phyloP scores from a whole-genome alignment of 306 rosid genomes.

The Acacia melanoxylon region DNA sequence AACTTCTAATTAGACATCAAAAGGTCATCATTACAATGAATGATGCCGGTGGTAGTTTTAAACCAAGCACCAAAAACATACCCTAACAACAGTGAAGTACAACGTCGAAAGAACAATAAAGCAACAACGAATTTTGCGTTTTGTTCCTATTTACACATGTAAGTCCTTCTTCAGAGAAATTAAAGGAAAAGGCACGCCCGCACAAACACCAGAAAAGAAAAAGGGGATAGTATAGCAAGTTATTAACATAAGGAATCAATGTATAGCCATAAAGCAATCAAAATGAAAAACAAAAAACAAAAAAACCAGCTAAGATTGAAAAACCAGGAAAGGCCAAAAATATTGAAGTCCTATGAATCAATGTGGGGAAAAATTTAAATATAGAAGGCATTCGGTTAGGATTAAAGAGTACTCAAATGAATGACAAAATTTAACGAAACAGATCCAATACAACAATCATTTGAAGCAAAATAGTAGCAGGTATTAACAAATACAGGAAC shows the following conservation, averaged over 20 bases:
- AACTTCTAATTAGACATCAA: constrained; percentile 1
- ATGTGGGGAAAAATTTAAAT: neutral
- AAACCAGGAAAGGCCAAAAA: neutral
- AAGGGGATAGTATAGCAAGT: neutral
- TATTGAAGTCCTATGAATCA: neutral
- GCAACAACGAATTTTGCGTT: constrained; percentile 10
- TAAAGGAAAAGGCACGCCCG: constrained; percentile 6
- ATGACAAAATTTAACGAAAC: constrained; percentile 31
- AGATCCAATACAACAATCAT: constrained; percentile 55
- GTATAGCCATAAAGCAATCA: constrained; percentile 11
- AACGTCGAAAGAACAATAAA: constrained; percentile 26
- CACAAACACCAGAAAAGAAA: neutral
- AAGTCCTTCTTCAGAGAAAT: neutral
- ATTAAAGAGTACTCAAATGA: neutral
- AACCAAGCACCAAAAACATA: constrained; percentile 25
- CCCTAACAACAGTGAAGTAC: constrained; percentile 15
- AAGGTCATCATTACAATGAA: constrained; percentile 26
- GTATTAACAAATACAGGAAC: constrained; percentile 26
- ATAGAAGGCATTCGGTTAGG: neutral
- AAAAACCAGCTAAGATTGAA: constrained; percentile 13
- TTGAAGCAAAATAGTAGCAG: constrained; percentile 16
- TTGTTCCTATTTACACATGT: neutral
- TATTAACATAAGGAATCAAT: constrained; percentile 13
- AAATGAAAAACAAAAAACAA: neutral
- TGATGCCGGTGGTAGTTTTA: neutral